Percentiles rank a stretch among this genome's conserved stretches.
Evolutionary conservation across 306 rosid genomes (phyloP).

Genomic region (Lithocarpus polystachyus): DNA sequence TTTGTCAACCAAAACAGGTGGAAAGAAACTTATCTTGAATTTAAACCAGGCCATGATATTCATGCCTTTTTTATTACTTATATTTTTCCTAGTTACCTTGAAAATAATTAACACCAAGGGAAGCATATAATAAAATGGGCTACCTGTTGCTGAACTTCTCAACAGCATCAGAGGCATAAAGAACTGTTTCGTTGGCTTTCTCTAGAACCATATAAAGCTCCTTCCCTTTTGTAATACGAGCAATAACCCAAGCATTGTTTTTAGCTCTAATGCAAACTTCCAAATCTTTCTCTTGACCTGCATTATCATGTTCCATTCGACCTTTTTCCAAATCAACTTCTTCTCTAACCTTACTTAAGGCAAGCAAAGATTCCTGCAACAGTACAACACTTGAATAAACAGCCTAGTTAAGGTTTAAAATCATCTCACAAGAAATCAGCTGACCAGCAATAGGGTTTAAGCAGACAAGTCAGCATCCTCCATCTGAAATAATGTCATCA

Average conservation of each 20-base stretch:
- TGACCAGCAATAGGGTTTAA: conserved; percentile 11
- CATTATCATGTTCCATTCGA: conserved; percentile 45
- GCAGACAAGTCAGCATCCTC: neutral
- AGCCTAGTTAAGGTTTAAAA: neutral
- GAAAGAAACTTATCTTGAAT: neutral
- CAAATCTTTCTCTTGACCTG: conserved; percentile 64
- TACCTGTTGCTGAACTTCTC: conserved; percentile 97
- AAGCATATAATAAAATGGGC: conserved; percentile 12
- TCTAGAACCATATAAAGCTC: conserved; percentile 94
- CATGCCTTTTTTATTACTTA: neutral
- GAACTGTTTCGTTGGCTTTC: conserved; percentile 87
- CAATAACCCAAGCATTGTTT: conserved; percentile 93
- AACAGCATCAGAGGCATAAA: conserved; percentile 89
- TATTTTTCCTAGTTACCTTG: neutral
- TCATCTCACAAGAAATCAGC: neutral
- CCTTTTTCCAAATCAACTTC: conserved; percentile 87
- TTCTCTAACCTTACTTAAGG: conserved; percentile 80
- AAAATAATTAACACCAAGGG: neutral
- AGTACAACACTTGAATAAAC: conserved; percentile 17
- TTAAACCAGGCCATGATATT: neutral
- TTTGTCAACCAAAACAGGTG: neutral
- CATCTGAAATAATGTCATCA: neutral
- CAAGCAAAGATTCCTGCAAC: conserved; percentile 83
- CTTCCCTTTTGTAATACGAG: conserved; percentile 81
- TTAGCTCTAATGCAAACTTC: conserved; percentile 84